phyloP scores from a whole-genome alignment of 2,329 filamentous ascomycete genomes.

The Orbilia javanica region DNA sequence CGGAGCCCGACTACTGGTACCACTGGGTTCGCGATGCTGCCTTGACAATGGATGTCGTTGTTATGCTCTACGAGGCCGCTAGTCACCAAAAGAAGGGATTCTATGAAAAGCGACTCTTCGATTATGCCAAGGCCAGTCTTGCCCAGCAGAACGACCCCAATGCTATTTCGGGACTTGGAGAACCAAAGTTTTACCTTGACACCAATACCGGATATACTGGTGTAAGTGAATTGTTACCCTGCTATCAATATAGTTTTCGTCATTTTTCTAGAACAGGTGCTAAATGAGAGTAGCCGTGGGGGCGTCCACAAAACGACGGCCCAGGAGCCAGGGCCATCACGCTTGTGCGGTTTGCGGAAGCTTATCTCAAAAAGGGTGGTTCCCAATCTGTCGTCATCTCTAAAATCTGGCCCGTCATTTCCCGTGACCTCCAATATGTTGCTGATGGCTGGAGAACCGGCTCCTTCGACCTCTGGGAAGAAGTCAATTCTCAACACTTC shows the following conservation, averaged over 20 bases:
- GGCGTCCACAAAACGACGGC: constrained; percentile 82
- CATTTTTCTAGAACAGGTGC: background rate
- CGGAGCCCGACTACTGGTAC: constrained; percentile 67
- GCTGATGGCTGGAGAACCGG: constrained; percentile 77
- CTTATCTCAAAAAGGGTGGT: constrained; percentile 75
- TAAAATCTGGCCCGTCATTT: constrained; percentile 67
- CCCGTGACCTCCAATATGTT: constrained; percentile 77
- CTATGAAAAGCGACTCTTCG: constrained; percentile 48
- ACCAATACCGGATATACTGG: constrained; percentile 50
- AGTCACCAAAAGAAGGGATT: constrained; percentile 30
- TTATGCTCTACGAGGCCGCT: constrained; percentile 65
- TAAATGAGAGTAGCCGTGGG: constrained; percentile 70
- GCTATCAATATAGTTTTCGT: background rate
- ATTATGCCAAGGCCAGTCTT: constrained; percentile 47
- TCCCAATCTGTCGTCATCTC: constrained; percentile 72
- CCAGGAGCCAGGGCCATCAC: constrained; percentile 81
- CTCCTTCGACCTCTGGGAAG: constrained; percentile 84
- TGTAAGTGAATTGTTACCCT: constrained; percentile 17
- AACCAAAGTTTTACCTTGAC: constrained; percentile 63
- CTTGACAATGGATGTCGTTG: constrained; percentile 66
- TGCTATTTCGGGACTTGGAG: constrained; percentile 63
- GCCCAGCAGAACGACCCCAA: constrained; percentile 46
- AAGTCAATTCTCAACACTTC: constrained; percentile 81
- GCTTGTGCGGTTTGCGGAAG: constrained; percentile 78
- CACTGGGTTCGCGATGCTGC: constrained; percentile 68